Percentiles rank a stretch among this genome's conserved stretches.
phyloP scores from a whole-genome alignment of 129 eudicot species.

The Erigeron canadensis region DNA sequence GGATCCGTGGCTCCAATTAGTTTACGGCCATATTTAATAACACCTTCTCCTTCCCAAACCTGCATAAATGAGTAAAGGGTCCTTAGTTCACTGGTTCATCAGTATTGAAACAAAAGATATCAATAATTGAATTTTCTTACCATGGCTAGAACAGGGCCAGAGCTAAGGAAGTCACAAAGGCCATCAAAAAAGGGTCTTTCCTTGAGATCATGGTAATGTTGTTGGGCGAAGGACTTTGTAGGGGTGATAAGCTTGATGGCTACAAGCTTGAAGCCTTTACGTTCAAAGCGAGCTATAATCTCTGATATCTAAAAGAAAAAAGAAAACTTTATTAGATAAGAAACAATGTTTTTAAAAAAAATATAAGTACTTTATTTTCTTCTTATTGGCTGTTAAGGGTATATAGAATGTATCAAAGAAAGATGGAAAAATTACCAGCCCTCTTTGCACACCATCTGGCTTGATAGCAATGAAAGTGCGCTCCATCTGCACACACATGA shows the following conservation, averaged over 20 bases:
- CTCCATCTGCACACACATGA: conserved; percentile 61
- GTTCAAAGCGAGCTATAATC: conserved; percentile 88
- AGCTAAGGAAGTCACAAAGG: conserved; percentile 95
- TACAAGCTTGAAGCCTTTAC: conserved; percentile 98
- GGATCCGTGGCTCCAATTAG: conserved; percentile 99
- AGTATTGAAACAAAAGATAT: neutral
- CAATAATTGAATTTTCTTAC: conserved; percentile 33
- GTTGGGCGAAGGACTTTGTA: conserved; percentile 83
- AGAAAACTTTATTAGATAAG: neutral
- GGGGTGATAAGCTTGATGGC: conserved; percentile 84
- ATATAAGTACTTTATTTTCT: neutral
- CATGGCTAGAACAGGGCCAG: conserved; percentile 99
- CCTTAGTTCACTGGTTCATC: neutral
- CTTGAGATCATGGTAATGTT: conserved; percentile 92
- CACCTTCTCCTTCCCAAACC: conserved; percentile 99
- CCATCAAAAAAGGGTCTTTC: conserved; percentile 93
- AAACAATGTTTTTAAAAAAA: neutral
- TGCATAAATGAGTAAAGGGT: conserved; percentile 22
- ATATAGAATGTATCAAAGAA: neutral
- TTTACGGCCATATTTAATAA: conserved; percentile 87
- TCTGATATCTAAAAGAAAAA: conserved; percentile 69
- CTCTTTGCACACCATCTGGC: conserved; percentile 99
- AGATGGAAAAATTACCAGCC: conserved; percentile 52
- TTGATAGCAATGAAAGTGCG: conserved; percentile 96
- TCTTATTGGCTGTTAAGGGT: neutral